Evolutionary conservation across 2,329 filamentous ascomycete genomes (phyloP).

Genomic region (Sclerotiophoma versabilis): DNA sequence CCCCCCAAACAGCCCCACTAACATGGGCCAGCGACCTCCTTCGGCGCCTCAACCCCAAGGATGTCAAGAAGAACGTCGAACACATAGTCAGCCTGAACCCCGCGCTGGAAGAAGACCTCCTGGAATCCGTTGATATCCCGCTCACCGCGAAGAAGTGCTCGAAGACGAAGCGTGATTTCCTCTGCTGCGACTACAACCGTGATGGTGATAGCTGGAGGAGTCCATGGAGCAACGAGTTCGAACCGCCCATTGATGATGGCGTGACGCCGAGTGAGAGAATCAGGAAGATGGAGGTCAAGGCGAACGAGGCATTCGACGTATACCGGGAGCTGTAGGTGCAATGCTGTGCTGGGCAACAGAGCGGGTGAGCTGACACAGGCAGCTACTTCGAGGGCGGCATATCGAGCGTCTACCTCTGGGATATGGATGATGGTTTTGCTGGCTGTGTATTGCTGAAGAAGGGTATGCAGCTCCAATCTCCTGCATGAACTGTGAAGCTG

Average conservation of each 20-base stretch:
- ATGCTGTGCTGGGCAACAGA: not conserved
- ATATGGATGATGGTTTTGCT: slow-evolving; percentile 95
- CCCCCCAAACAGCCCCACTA: slow-evolving; percentile 1
- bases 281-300: slow-evolving; percentile 89
- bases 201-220: slow-evolving; percentile 97
- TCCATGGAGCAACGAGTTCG: slow-evolving; percentile 99
- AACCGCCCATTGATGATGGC: slow-evolving; percentile 84
- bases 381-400: slow-evolving; percentile 94
- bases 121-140: slow-evolving; percentile 96
- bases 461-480: slow-evolving; percentile 59
- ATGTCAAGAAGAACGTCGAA: slow-evolving; percentile 87
- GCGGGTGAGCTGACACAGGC: slow-evolving; percentile 29
- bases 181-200: slow-evolving; percentile 99
- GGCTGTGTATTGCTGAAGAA: slow-evolving; percentile 97
- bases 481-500: slow-evolving; percentile 8
- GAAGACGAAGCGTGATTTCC: slow-evolving; percentile 90
- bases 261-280: slow-evolving; percentile 90
- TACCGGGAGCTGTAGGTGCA: slow-evolving; percentile 80
- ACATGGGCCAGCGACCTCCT: slow-evolving; percentile 81
- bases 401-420: slow-evolving; percentile 97
- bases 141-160: slow-evolving; percentile 85
- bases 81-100: slow-evolving; percentile 88
- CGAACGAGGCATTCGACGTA: slow-evolving; percentile 96
- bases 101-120: slow-evolving; percentile 93
- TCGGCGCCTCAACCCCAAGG: slow-evolving; percentile 93